These are phyloP conservation scores for Saccharomyces jurei DNA, from an alignment of 805 yeast species.

Conservation along the genomic window DNA sequence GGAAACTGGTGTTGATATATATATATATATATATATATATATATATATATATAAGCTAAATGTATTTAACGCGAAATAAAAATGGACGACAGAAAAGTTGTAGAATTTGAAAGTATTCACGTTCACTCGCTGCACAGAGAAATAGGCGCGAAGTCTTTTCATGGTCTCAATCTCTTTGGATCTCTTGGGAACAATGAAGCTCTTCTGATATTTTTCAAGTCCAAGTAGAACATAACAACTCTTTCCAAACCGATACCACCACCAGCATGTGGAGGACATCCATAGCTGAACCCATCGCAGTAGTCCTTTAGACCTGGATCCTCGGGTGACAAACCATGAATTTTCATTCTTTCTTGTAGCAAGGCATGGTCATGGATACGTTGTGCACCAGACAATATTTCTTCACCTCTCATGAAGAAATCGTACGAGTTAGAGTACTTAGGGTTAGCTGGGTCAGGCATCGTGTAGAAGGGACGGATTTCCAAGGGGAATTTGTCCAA, in stretches of 20 bases:
- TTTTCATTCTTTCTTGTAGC: slow-evolving; percentile 71
- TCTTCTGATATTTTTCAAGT: slow-evolving; percentile 93
- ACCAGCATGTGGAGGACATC: slow-evolving; percentile 98
- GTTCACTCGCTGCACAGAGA: not conserved
- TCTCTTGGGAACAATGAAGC: slow-evolving; percentile 99
- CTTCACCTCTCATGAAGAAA: slow-evolving; percentile 99
- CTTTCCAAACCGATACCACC: slow-evolving; percentile 99
- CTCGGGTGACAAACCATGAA: slow-evolving; percentile 73
- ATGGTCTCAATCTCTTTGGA: slow-evolving; percentile 89
- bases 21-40: not conserved
- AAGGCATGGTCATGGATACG: slow-evolving; percentile 92
- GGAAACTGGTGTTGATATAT: too few relatives aligned
- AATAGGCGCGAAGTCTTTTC: not conserved
- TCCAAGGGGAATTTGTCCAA: slow-evolving; percentile 97
- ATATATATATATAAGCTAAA: not conserved
- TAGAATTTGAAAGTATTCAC: not conserved
- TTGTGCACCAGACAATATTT: slow-evolving; percentile 98
- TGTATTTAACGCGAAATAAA: not conserved
- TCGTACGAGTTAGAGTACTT: slow-evolving; percentile 95
- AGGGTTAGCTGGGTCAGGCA: slow-evolving; percentile 93
- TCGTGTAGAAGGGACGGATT: slow-evolving; percentile 96
- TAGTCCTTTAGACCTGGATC: slow-evolving; percentile 83
- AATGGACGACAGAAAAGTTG: not conserved
- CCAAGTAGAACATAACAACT: slow-evolving; percentile 96
- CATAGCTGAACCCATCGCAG: slow-evolving; percentile 85